phyloP scores from a whole-genome alignment of 1,284 basidiomycete genomes.

The Ustilago hordei region DNA sequence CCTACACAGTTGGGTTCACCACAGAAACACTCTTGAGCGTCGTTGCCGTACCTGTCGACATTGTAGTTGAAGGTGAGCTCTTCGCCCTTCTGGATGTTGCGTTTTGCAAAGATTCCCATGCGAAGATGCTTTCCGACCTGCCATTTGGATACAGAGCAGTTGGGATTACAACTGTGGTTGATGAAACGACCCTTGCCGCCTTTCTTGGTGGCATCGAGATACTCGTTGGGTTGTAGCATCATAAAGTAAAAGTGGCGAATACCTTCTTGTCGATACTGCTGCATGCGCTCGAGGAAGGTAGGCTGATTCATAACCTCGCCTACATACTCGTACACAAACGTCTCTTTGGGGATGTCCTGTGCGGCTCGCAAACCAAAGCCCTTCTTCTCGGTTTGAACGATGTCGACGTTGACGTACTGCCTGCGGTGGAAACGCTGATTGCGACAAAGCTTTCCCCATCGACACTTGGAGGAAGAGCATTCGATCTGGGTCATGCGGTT shows the following conservation, averaged over 20 bases:
- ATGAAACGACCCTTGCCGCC: constrained; percentile 96
- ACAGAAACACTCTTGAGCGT: constrained; percentile 94
- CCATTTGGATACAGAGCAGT: constrained; percentile 99
- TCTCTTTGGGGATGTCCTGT: constrained; percentile 78
- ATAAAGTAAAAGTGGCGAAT: constrained; percentile 99
- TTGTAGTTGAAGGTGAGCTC: constrained; percentile 99
- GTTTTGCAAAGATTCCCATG: constrained; percentile 97
- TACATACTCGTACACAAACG: constrained; percentile 97
- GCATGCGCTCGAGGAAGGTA: constrained; percentile 92
- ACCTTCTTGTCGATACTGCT: constrained; percentile 90
- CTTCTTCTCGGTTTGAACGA: constrained; percentile 94
- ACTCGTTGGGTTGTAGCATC: constrained; percentile 99
- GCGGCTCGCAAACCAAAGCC: constrained; percentile 90
- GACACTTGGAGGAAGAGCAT: constrained; percentile 88
- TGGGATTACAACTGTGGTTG: constrained; percentile 98
- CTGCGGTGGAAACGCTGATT: constrained; percentile 89
- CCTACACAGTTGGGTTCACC: constrained; percentile 96
- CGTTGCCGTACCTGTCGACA: constrained; percentile 97
- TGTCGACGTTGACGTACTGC: constrained; percentile 87
- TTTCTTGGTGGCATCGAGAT: constrained; percentile 96
- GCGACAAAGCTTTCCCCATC: constrained; percentile 83
- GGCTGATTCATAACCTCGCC: constrained; percentile 92
- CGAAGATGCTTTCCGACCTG: constrained; percentile 89
- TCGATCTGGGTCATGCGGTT: constrained; percentile 97
- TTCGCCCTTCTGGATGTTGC: constrained; percentile 83